Evolutionary conservation across 352 stramenopile genomes (phyloP).

Genomic region (Globisporangium middletonii): DNA sequence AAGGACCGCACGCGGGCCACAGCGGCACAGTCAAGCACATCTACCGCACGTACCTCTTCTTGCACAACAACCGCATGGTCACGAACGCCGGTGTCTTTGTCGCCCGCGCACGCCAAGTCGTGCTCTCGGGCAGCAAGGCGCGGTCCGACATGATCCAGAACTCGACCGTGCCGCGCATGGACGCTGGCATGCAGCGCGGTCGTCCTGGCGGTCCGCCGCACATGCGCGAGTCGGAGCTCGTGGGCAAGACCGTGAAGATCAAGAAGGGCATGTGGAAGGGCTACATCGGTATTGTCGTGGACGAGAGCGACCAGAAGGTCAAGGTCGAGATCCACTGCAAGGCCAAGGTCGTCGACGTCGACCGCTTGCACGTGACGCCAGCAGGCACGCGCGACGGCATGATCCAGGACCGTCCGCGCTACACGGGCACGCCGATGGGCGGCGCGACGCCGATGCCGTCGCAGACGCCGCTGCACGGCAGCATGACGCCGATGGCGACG

Average conservation of each 20-base stretch:
- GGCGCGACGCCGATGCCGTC: conserved; percentile 72
- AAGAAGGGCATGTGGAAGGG: conserved; percentile 90
- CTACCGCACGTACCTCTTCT: conserved; percentile 84
- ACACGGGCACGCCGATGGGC: conserved; percentile 72
- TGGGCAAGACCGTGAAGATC: conserved; percentile 89
- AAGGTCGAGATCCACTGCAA: conserved; percentile 92
- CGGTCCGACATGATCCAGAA: conserved; percentile 85
- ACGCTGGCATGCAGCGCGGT: conserved; percentile 31
- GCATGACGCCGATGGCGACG: conserved; percentile 86
- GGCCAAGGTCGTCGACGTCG: conserved; percentile 83
- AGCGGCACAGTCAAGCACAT: conserved; percentile 91
- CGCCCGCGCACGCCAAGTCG: conserved; percentile 71
- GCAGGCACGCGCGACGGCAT: conserved; percentile 75
- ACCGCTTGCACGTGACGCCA: conserved; percentile 68
- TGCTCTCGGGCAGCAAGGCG: conserved; percentile 84
- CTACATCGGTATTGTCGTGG: conserved; percentile 90
- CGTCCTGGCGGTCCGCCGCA: conserved; percentile 28
- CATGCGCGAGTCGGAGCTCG: conserved; percentile 63
- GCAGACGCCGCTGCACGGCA: conserved; percentile 78
- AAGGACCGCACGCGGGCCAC: conserved; percentile 74
- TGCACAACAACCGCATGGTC: conserved; percentile 89
- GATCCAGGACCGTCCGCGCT: conserved; percentile 66
- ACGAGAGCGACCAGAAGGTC: conserved; percentile 86
- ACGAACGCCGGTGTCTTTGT: conserved; percentile 88
- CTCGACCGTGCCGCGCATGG: conserved; percentile 64